Percentiles rank a stretch among this genome's conserved stretches.
Conservation (phyloP, 176 grass and related monocot genomes). For the Cenchrus fungigraminus region DNA sequence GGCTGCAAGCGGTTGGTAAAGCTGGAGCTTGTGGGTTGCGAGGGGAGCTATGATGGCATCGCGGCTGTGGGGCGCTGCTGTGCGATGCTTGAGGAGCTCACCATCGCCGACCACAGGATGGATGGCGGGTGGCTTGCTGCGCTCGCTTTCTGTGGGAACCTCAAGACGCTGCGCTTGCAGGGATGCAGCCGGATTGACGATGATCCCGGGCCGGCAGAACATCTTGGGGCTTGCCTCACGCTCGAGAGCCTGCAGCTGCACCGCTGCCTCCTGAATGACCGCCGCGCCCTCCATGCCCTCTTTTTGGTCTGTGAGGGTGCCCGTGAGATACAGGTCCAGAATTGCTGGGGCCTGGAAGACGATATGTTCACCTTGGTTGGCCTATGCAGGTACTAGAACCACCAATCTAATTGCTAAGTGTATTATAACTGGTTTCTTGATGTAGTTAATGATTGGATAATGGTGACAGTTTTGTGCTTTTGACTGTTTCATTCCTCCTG, state of each 20-base stretch:
- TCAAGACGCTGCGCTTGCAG: slow-evolving; percentile 80
- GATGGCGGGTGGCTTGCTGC: slow-evolving; percentile 80
- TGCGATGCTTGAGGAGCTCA: slow-evolving; percentile 90
- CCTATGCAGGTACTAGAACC: slow-evolving; percentile 74
- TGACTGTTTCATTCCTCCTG: slow-evolving; percentile 40
- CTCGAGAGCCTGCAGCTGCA: slow-evolving; percentile 89
- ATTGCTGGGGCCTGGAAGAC: slow-evolving; percentile 96
- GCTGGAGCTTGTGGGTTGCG: slow-evolving; percentile 80
- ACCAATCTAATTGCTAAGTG: slow-evolving; percentile 12
- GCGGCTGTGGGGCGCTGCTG: slow-evolving; percentile 88
- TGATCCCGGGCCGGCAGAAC: slow-evolving; percentile 75
- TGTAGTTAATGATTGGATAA: slow-evolving; percentile 45
- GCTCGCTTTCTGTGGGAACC: slow-evolving; percentile 84
- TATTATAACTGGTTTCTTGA: slow-evolving; percentile 25
- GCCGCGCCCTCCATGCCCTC: slow-evolving; percentile 62
- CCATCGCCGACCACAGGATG: slow-evolving; percentile 76
- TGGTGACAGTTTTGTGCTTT: slow-evolving; percentile 21
- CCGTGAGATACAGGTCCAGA: slow-evolving; percentile 72
- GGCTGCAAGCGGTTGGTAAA: slow-evolving; percentile 89
- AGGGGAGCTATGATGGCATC: slow-evolving; percentile 89
- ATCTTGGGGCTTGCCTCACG: slow-evolving; percentile 80
- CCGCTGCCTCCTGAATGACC: slow-evolving; percentile 74
- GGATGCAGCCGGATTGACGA: slow-evolving; percentile 73
- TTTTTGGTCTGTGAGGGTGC: slow-evolving; percentile 81
- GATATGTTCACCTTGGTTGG: slow-evolving; percentile 71